Conservation (phyloP, 352 stramenopile genomes). For the Hyphochytrium catenoides region DNA sequence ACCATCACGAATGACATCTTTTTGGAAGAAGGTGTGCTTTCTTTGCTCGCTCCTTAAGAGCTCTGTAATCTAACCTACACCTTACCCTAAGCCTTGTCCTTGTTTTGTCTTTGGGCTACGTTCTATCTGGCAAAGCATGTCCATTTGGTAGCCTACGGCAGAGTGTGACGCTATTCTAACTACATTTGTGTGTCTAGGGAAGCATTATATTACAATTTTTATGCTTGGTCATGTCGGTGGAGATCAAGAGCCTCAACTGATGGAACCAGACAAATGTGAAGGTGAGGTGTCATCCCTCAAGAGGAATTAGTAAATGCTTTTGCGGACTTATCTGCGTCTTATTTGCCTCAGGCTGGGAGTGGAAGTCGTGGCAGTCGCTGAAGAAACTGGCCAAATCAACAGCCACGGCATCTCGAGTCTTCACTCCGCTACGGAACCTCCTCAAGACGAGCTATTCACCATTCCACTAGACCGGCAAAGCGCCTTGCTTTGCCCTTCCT, state of each 20-base stretch:
- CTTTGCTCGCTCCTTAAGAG: neutral
- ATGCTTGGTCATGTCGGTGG: conserved; percentile 32
- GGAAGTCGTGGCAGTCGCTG: conserved; percentile 26
- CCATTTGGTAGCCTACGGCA: no score
- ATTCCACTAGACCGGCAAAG: no score
- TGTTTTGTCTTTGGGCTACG: neutral
- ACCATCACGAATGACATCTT: neutral
- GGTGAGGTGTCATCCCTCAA: neutral
- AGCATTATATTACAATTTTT: conserved; percentile 63
- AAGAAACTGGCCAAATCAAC: no score
- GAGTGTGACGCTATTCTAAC: no score
- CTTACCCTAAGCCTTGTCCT: conserved; percentile 15
- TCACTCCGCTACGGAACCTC: no score
- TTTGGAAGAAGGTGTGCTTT: neutral
- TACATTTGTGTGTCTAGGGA: no score
- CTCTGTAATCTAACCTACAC: conserved; percentile 11
- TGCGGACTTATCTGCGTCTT: neutral
- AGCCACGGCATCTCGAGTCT: no score
- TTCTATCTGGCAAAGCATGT: neutral
- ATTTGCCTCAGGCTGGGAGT: conserved; percentile 20
- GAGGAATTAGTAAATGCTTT: neutral
- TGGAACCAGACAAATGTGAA: conserved; percentile 55
- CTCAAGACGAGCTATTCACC: no score
- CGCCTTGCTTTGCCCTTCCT: no score
- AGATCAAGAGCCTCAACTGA: conserved; percentile 26